Conservation (phyloP, 305 asterid species). For the Plantago lanceolata region DNA sequence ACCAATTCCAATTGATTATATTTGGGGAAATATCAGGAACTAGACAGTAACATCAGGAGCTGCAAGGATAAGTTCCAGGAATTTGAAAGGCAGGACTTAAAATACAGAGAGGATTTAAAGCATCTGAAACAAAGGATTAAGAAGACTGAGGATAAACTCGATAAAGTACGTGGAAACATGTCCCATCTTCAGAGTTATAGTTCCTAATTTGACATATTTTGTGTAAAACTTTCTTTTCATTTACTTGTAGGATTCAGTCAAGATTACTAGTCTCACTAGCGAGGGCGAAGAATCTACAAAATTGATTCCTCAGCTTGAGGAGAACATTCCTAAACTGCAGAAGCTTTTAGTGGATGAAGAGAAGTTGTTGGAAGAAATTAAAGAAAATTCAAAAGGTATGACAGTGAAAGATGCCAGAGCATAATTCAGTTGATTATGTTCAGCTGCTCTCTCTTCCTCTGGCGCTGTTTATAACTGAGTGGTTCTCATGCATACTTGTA, state of each 20-base stretch:
- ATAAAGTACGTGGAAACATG: slow-evolving; percentile 49
- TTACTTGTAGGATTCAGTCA: slow-evolving; percentile 57
- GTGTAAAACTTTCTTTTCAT: slow-evolving; percentile 11
- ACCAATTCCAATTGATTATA: slow-evolving; percentile 7
- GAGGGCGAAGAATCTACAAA: slow-evolving; percentile 70
- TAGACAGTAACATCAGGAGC: slow-evolving; percentile 51
- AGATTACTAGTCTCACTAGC: slow-evolving; percentile 56
- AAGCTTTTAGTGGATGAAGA: slow-evolving; percentile 63
- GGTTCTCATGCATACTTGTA: too few species aligned
- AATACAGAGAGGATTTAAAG: slow-evolving; percentile 74
- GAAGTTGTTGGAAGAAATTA: slow-evolving; percentile 72
- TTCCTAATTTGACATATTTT: slow-evolving; percentile 2
- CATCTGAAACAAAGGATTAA: slow-evolving; percentile 84
- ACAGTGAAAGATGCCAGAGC: background rate
- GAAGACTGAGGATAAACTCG: slow-evolving; percentile 71
- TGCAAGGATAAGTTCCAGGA: slow-evolving; percentile 87
- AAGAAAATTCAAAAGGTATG: slow-evolving; percentile 74
- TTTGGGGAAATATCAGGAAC: slow-evolving; percentile 48
- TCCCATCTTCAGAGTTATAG: background rate
- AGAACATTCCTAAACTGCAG: slow-evolving; percentile 64
- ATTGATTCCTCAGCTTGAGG: slow-evolving; percentile 78
- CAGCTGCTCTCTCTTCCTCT: slow-evolving; percentile 1
- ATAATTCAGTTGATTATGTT: slow-evolving; percentile 2
- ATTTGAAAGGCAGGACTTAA: slow-evolving; percentile 88
- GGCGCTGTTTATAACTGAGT: slow-evolving; percentile 2